A percentile compares a stretch with the other conserved stretches of the same genome.
Evolutionary conservation across 2,329 filamentous ascomycete species (phyloP).

Genomic region (Fusarium neocosmosporiellum): DNA sequence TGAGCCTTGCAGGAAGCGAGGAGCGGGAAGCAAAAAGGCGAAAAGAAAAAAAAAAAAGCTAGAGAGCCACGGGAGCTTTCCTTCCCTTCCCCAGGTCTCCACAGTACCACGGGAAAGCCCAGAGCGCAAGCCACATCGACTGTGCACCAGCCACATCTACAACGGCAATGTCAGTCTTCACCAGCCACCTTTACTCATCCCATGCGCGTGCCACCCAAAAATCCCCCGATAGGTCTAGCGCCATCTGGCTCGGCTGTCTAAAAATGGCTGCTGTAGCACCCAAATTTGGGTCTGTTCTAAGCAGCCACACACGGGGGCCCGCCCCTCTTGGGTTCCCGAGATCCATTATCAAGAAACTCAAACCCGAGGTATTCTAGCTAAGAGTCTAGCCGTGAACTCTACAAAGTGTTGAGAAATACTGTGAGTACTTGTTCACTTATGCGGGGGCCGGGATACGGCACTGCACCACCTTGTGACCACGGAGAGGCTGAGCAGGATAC

Average conservation of each 20-base stretch:
- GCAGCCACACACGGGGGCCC: conserved; percentile 10
- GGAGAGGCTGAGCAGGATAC: background rate
- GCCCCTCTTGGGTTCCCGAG: conserved; percentile 16
- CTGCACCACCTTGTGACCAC: background rate
- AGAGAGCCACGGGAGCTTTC: background rate
- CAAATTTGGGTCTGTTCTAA: conserved; percentile 40
- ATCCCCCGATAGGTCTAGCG: conserved; percentile 11
- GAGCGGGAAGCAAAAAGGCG: background rate
- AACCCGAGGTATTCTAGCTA: background rate
- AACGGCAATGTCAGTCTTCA: conserved; percentile 22
- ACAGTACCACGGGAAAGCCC: conserved; percentile 6
- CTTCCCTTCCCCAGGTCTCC: conserved; percentile 19
- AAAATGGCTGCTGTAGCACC: conserved; percentile 26
- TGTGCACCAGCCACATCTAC: conserved; percentile 13
- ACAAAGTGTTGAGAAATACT: conserved; percentile 23
- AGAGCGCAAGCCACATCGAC: conserved; percentile 15
- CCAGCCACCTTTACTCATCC: conserved; percentile 32
- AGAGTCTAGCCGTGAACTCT: conserved; percentile 13
- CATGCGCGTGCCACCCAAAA: conserved; percentile 1
- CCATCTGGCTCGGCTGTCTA: conserved; percentile 18
- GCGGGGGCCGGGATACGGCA: background rate
- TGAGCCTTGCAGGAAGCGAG: conserved; percentile 28
- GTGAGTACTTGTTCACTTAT: conserved; percentile 24
- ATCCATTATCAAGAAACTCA: conserved; percentile 8
- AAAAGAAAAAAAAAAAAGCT: background rate